These are phyloP conservation scores for Pseudogymnoascus sp. DNA, from an alignment of 2,329 filamentous ascomycete species.

Conservation along the genomic window DNA sequence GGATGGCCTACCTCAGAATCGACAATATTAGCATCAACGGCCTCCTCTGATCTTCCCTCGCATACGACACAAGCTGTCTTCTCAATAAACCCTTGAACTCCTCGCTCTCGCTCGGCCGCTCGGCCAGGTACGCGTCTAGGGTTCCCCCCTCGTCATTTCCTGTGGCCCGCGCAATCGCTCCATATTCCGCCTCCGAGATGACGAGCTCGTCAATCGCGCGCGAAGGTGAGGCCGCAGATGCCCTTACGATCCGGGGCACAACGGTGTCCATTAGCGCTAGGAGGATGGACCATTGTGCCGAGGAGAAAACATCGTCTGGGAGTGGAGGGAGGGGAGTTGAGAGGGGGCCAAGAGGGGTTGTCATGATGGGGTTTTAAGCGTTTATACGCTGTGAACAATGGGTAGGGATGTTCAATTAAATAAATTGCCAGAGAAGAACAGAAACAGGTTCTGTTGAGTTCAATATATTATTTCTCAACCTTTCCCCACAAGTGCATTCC, in stretches of 20 bases:
- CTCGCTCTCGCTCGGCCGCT: slow-evolving; percentile 42
- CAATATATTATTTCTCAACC: not conserved
- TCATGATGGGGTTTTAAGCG: not conserved
- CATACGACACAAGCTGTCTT: slow-evolving; percentile 31
- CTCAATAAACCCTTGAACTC: slow-evolving; percentile 43
- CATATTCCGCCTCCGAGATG: slow-evolving; percentile 43
- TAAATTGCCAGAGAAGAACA: not conserved
- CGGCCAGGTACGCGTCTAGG: slow-evolving; percentile 44
- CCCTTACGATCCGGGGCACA: slow-evolving; percentile 48
- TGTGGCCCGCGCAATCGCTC: slow-evolving; percentile 30
- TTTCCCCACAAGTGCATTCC: not conserved
- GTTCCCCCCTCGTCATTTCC: slow-evolving; percentile 27
- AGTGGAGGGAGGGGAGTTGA: slow-evolving; percentile 21
- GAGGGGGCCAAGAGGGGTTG: slow-evolving; percentile 13
- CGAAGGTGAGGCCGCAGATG: slow-evolving; percentile 34
- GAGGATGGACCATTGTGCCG: slow-evolving; percentile 45
- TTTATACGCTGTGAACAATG: not conserved
- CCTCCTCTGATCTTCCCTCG: slow-evolving; percentile 22
- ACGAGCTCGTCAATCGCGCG: slow-evolving; percentile 13
- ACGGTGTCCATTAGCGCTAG: slow-evolving; percentile 48
- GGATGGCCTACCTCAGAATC: slow-evolving; percentile 22
- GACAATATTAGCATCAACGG: slow-evolving; percentile 21
- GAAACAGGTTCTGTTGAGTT: not conserved
- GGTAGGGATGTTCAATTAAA: not conserved
- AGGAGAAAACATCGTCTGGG: slow-evolving; percentile 33